Percentiles rank a stretch among this genome's conserved stretches.
Evolutionary conservation across 2,329 filamentous ascomycete species (phyloP).

Genomic region (Fusarium keratoplasticum): DNA sequence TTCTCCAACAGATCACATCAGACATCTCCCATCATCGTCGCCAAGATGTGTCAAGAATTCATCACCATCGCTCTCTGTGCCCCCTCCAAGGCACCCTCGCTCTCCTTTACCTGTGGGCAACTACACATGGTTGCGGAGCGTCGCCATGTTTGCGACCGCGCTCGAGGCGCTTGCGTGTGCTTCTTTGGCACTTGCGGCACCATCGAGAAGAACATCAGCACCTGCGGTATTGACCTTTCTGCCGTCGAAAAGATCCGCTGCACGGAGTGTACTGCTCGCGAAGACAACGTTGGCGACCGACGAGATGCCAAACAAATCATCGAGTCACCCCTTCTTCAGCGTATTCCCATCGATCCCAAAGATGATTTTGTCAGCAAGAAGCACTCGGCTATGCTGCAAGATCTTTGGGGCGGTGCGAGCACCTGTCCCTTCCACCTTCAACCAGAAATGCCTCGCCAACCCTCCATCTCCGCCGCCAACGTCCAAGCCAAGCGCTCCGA

Average conservation of each 20-base stretch:
- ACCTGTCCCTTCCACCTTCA: constrained; percentile 23
- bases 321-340: constrained; percentile 29
- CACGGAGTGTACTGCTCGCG: constrained; percentile 22
- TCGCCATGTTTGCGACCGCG: constrained; percentile 21
- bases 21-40: neutral
- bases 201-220: neutral
- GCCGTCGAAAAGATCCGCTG: constrained; percentile 27
- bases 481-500: too few species aligned
- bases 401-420: constrained; percentile 17
- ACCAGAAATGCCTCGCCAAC: neutral
- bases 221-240: constrained; percentile 8
- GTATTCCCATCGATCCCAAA: neutral
- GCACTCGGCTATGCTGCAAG: neutral
- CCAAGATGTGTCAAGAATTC: constrained; percentile 40
- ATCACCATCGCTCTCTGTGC: constrained; percentile 41
- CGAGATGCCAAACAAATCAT: constrained; percentile 19
- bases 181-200: constrained; percentile 42
- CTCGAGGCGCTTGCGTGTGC: constrained; percentile 33
- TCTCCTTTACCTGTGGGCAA: constrained; percentile 36
- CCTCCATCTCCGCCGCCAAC: neutral
- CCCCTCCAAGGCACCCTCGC: neutral
- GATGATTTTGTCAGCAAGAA: neutral
- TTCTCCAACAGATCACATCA: neutral
- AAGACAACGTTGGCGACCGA: constrained; percentile 28
- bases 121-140: constrained; percentile 39